Evolutionary conservation across 768 basidiomycete genomes (phyloP).

Genomic region (Psilocybe cyanescens): DNA sequence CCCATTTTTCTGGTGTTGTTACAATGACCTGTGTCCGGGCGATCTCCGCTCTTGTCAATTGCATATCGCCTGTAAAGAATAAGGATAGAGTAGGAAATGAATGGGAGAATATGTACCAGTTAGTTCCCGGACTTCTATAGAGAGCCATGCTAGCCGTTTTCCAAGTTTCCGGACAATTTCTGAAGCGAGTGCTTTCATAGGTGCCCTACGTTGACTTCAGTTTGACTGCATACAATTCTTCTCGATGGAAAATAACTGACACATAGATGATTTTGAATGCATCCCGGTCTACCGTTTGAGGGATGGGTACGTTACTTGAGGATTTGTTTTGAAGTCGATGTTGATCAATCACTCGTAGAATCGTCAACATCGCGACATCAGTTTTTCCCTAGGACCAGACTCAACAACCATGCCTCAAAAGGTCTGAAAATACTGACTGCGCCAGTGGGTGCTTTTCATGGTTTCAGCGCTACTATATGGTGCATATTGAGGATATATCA

Average conservation of each 20-base stretch:
- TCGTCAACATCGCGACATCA: conserved; percentile 93
- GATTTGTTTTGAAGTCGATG: conserved; percentile 37
- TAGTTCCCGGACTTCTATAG: conserved; percentile 84
- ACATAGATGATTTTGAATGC: conserved; percentile 98
- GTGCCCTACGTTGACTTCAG: conserved; percentile 62
- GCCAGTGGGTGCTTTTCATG: conserved; percentile 85
- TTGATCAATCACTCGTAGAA: conserved; percentile 86
- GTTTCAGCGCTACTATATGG: conserved; percentile 1
- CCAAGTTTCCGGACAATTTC: conserved; percentile 93
- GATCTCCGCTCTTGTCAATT: conserved; percentile 92
- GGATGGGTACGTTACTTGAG: conserved; percentile 33
- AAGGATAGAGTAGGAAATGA: background rate
- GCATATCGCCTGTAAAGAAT: conserved; percentile 82
- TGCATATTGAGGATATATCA: conserved; percentile 4
- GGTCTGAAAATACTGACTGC: conserved; percentile 64
- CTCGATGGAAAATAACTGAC: conserved; percentile 40
- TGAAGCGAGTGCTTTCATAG: conserved; percentile 97
- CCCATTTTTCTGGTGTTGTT: conserved; percentile 99
- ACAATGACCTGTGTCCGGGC: conserved; percentile 97
- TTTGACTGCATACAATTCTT: conserved; percentile 1
- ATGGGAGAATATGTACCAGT: conserved; percentile 57
- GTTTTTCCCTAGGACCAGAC: conserved; percentile 84
- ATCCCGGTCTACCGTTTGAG: conserved; percentile 62
- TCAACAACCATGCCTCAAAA: conserved; percentile 11
- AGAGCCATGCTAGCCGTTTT: conserved; percentile 89